phyloP scores from a whole-genome alignment of 2,329 filamentous ascomycete species.

The Ophiocordyceps camponoti-leonardi region DNA sequence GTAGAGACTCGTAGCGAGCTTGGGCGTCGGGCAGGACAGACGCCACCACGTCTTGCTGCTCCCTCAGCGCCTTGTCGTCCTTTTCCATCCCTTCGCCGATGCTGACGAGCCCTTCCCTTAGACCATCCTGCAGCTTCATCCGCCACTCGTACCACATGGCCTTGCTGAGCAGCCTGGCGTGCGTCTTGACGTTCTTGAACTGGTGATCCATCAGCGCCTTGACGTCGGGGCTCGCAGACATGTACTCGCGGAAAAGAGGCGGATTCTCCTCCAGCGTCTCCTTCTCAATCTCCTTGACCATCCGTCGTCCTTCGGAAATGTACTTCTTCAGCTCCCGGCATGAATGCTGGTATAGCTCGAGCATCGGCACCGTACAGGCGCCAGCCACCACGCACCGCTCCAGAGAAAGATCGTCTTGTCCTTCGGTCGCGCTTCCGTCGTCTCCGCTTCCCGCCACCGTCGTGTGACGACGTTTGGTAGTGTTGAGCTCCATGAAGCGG shows the following conservation, averaged over 20 bases:
- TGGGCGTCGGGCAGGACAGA: slow-evolving; percentile 48
- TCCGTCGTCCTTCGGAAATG: slow-evolving; percentile 78
- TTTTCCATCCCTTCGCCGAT: slow-evolving; percentile 61
- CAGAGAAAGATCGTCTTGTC: slow-evolving; percentile 38
- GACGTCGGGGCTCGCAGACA: slow-evolving; percentile 67
- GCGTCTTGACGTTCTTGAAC: slow-evolving; percentile 92
- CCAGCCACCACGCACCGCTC: slow-evolving; percentile 75
- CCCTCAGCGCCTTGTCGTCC: slow-evolving; percentile 49
- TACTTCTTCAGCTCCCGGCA: slow-evolving; percentile 94
- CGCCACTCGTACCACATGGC: slow-evolving; percentile 98
- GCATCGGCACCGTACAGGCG: slow-evolving; percentile 79
- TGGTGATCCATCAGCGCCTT: slow-evolving; percentile 85
- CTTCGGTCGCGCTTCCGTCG: slow-evolving; percentile 21
- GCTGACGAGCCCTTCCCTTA: slow-evolving; percentile 63
- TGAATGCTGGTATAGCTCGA: slow-evolving; percentile 89
- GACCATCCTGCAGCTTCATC: slow-evolving; percentile 64
- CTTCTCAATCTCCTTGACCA: slow-evolving; percentile 78
- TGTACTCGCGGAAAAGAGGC: slow-evolving; percentile 79
- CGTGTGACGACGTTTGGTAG: slow-evolving; percentile 81
- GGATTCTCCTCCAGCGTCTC: slow-evolving; percentile 86
- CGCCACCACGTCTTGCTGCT: slow-evolving; percentile 53
- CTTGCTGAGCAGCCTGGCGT: slow-evolving; percentile 78
- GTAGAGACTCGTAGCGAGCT: slow-evolving; percentile 42
- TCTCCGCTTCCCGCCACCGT: slow-evolving; percentile 38
- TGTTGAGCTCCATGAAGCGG: slow-evolving; percentile 96